Conservation (phyloP, 495 filamentous ascomycete species). For the Trichoderma orchidacearum region DNA sequence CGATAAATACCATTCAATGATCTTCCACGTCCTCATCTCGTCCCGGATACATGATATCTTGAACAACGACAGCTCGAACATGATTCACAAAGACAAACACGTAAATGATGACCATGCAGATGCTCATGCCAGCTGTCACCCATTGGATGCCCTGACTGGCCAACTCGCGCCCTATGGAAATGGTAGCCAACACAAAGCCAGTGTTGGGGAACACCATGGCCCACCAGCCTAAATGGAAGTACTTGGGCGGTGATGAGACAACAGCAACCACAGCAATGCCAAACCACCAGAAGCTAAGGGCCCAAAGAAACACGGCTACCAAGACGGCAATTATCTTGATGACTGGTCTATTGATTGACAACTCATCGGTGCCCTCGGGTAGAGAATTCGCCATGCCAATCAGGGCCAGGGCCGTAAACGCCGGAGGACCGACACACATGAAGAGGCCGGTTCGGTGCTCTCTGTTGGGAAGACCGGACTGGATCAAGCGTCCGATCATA, state of each 20-base stretch:
- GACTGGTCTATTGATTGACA: neutral
- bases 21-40: slow-evolving; percentile 42
- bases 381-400: slow-evolving; percentile 20
- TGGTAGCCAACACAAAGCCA: slow-evolving; percentile 37
- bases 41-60: slow-evolving; percentile 47
- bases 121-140: slow-evolving; percentile 36
- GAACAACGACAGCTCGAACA: slow-evolving; percentile 34
- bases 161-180: slow-evolving; percentile 28
- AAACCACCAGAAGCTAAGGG: slow-evolving; percentile 62
- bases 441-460: slow-evolving; percentile 49
- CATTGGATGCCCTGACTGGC: slow-evolving; percentile 28
- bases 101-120: slow-evolving; percentile 43
- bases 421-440: slow-evolving; percentile 54
- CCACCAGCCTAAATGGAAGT: slow-evolving; percentile 42
- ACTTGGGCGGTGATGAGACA: slow-evolving; percentile 35
- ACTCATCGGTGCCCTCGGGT: slow-evolving; percentile 12
- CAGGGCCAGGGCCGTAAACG: slow-evolving; percentile 58
- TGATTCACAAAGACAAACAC: slow-evolving; percentile 40
- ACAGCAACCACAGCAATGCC: slow-evolving; percentile 40
- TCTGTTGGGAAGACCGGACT: slow-evolving; percentile 36
- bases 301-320: slow-evolving; percentile 52
- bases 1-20: neutral
- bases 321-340: slow-evolving; percentile 36
- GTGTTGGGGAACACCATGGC: slow-evolving; percentile 46
- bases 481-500: slow-evolving; percentile 46